Evolutionary conservation across 1,284 basidiomycete species (phyloP).

Genomic region (Ganoderma sinense): DNA sequence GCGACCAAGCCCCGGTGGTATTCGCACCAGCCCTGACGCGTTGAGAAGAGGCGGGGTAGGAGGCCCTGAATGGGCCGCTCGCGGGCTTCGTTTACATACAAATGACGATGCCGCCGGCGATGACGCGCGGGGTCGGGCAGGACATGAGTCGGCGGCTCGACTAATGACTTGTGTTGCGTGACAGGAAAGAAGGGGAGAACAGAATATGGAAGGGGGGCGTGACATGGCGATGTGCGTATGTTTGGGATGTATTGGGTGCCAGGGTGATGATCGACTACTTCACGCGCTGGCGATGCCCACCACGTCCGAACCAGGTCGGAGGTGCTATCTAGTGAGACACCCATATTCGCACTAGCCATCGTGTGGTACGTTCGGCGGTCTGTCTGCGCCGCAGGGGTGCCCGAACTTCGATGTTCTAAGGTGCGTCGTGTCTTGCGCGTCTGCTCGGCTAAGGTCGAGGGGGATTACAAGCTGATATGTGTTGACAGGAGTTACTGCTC

Average conservation of each 20-base stretch:
- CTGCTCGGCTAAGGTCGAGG: neutral
- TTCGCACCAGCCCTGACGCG: neutral
- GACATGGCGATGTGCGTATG: conserved; percentile 1
- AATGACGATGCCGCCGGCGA: neutral
- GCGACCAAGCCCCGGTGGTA: neutral
- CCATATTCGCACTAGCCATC: neutral
- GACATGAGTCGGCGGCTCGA: neutral
- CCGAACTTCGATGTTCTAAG: neutral
- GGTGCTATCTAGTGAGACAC: neutral
- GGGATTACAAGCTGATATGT: neutral
- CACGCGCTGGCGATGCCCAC: neutral
- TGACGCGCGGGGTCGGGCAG: neutral
- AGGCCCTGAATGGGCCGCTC: neutral
- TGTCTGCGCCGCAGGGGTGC: conserved; percentile 1
- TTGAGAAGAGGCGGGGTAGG: neutral
- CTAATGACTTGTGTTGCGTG: neutral
- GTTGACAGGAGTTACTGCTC: neutral
- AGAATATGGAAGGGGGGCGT: neutral
- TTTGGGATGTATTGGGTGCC: neutral
- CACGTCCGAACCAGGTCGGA: neutral
- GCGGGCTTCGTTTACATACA: conserved; percentile 3
- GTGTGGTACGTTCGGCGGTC: neutral
- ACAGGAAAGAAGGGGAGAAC: neutral
- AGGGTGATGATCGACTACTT: neutral
- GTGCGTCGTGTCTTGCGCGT: neutral